Base-by-base conservation (phyloP, 2,329 filamentous ascomycete species). In the Fusarium avenaceum region DNA sequence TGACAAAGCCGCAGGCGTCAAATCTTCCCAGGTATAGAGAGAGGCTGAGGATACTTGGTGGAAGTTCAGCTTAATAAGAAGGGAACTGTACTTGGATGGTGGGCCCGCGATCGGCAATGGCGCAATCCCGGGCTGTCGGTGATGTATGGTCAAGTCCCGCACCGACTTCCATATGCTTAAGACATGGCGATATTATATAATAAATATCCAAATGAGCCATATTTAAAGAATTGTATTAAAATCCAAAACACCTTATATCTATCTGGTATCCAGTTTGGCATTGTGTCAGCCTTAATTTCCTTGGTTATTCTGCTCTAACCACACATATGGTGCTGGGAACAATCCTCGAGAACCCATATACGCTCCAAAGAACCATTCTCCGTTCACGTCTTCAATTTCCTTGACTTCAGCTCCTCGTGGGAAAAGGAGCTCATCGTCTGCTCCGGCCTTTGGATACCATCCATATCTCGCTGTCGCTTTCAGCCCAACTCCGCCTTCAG, bases 331-430 rank as follows among this genome's bases (percentile, higher is more conserved):
- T 8, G 90, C 89, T 6, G 94, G 94, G 75, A 97, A 96, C 68
- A 97, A 73, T 0, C 93, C 94, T 71, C 88, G 89, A 24, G 81
- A 82, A 1, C 93, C 94, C 80, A 93, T 94, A 82, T 97, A 97
- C 28, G 89, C 89, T 1, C 95, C 95, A 80, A 90, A 91, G 74
- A 87, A 94, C 94, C 94, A 98, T 77, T 97, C 94, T 19, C 90
- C 92, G 76, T 97, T 97, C 47, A 96, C 88, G 77, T 96, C 92
- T 76, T 95, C 91, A 38, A 91, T 88, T 80, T 98, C 95, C 8
- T 86, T 85, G 15, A 98, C 87, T 78, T 96, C 92, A 0, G 94
- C 94, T 11, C 92, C 90, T 50, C 89, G 89, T 0, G 95, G 95
- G 72, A 98, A 97, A 65, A 90, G 79, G 40, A 98, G 80, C 80